Conservation (phyloP, 148 eudicot species). For the Mesembryanthemum crystallinum region DNA sequence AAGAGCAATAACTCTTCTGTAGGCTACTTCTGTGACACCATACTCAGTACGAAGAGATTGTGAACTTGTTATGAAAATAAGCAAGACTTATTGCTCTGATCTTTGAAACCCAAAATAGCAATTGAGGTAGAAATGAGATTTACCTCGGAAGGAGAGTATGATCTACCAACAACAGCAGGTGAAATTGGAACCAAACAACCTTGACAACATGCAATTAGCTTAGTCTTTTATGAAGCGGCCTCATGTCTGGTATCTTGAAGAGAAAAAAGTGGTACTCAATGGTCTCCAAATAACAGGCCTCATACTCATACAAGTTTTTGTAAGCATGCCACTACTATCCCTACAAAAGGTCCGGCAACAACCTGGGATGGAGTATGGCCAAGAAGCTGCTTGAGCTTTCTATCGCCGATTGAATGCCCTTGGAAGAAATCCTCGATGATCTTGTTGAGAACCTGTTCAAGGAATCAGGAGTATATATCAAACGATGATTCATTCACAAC, state of each 20-base stretch:
- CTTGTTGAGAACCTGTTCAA: conserved; percentile 71
- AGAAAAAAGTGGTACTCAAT: too few species aligned
- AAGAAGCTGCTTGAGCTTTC: conserved; percentile 91
- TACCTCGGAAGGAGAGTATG: too few species aligned
- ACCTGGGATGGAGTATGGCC: conserved; percentile 93
- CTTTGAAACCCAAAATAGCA: conserved; percentile 5
- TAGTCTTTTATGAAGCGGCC: too few species aligned
- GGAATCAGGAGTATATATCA: not conserved
- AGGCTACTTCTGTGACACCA: conserved; percentile 9
- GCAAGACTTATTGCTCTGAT: not conserved
- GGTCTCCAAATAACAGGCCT: too few species aligned
- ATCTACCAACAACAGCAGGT: not conserved
- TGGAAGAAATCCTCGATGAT: conserved; percentile 84
- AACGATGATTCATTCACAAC: not conserved
- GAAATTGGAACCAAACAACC: conserved; percentile 32
- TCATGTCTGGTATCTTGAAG: too few species aligned
- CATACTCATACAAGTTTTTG: too few species aligned
- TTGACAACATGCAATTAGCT: conserved; percentile 62
- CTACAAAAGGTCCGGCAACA: conserved; percentile 73
- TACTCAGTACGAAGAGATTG: not conserved
- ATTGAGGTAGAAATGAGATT: not conserved
- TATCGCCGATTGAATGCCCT: conserved; percentile 90
- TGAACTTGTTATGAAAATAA: not conserved
- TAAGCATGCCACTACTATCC: conserved; percentile 62
- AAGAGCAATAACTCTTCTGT: not conserved